A percentile compares a stretch with the other conserved stretches of the same genome.
Evolutionary conservation across 306 rosid species (phyloP).

Genomic region (Rosa persica): DNA sequence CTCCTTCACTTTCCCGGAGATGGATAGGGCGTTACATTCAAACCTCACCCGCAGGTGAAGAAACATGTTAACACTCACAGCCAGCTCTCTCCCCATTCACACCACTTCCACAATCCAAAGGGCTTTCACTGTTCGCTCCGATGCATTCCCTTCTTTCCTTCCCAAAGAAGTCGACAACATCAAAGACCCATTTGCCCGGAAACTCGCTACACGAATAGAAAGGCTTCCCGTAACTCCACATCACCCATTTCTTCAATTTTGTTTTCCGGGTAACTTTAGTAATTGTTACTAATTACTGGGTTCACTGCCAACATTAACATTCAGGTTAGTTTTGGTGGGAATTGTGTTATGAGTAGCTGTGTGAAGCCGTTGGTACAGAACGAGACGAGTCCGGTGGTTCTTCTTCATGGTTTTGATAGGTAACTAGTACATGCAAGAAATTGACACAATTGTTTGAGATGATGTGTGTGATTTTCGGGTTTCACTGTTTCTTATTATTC

Average conservation of each 20-base stretch:
- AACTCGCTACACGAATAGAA: slow-evolving; percentile 63
- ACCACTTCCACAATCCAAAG: slow-evolving; percentile 13
- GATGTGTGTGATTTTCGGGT: slow-evolving; percentile 21
- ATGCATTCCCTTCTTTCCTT: slow-evolving; percentile 72
- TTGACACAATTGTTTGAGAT: neutral
- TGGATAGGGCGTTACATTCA: neutral
- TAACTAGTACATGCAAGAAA: slow-evolving; percentile 23
- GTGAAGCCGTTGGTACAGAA: slow-evolving; percentile 67
- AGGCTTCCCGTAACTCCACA: slow-evolving; percentile 55
- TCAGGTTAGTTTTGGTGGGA: slow-evolving; percentile 63
- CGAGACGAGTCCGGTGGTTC: slow-evolving; percentile 70
- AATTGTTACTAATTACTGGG: neutral
- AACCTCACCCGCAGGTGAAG: slow-evolving; percentile 16
- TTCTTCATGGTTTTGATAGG: slow-evolving; percentile 96
- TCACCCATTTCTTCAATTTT: neutral
- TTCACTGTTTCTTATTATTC: slow-evolving; percentile 46
- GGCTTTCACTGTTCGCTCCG: slow-evolving; percentile 29
- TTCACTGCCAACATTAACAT: neutral
- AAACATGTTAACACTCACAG: slow-evolving; percentile 37
- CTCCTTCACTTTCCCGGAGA: neutral
- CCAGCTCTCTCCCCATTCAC: neutral
- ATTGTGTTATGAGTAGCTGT: slow-evolving; percentile 76
- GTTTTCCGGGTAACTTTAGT: neutral
- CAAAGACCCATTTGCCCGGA: slow-evolving; percentile 70
- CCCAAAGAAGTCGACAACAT: slow-evolving; percentile 61